phyloP scores from a whole-genome alignment of 208 protist genomes.

The Perkinsela sp. region DNA sequence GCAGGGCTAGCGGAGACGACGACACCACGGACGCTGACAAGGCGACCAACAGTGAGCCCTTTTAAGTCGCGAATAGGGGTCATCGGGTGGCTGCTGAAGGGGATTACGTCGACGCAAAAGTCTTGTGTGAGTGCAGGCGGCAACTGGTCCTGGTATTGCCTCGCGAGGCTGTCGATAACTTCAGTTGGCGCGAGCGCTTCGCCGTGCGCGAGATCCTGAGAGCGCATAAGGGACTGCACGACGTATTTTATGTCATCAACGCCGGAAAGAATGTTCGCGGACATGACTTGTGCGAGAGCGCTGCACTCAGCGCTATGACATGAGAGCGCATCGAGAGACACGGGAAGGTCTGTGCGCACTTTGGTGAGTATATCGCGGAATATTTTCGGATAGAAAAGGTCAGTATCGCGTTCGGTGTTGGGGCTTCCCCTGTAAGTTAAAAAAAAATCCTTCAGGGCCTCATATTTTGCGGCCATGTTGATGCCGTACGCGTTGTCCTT shows the following conservation, averaged over 20 bases:
- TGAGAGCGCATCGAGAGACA: background rate
- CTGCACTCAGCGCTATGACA: background rate
- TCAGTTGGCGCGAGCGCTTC: background rate
- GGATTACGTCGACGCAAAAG: background rate
- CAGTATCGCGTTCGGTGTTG: background rate
- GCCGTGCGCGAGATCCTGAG: background rate
- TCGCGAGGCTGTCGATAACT: background rate
- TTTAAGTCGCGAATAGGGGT: conserved; percentile 21
- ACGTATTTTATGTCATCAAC: background rate
- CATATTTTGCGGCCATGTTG: background rate
- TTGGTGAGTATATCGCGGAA: background rate
- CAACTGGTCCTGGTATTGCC: background rate
- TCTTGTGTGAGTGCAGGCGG: background rate
- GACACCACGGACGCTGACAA: conserved; percentile 43
- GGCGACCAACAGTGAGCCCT: conserved; percentile 29
- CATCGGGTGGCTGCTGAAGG: background rate
- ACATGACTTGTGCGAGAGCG: background rate
- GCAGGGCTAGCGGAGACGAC: conserved; percentile 53
- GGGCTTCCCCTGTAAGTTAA: background rate
- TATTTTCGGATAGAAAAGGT: background rate
- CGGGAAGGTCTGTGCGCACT: background rate
- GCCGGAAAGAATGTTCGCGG: background rate
- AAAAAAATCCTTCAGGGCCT: background rate
- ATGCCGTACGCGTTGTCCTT: background rate
- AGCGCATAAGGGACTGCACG: background rate